Percentiles rank a stretch among this genome's conserved stretches.
These are phyloP conservation scores for Psilocybe mexicana DNA, from an alignment of 1,284 basidiomycete species.

Conservation along the genomic window DNA sequence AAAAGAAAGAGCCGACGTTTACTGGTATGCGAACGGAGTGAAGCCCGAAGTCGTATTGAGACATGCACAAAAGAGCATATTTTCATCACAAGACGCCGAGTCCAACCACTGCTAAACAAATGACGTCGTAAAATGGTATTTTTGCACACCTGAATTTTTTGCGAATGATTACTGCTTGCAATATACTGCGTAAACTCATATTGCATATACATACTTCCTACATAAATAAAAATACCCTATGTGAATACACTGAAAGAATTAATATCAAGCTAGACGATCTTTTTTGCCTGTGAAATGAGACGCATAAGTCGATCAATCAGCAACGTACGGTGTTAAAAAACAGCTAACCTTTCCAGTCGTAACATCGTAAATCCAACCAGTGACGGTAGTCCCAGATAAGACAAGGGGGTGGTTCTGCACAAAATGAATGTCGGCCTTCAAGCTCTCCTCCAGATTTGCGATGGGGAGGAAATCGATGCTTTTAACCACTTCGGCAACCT, in stretches of 20 bases:
- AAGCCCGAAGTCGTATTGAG: too few relatives aligned
- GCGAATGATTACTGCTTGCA: too few relatives aligned
- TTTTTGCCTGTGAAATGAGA: constrained; percentile 9
- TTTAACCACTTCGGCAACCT: constrained; percentile 44
- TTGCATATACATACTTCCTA: too few relatives aligned
- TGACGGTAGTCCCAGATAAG: constrained; percentile 52
- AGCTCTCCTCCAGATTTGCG: constrained; percentile 50
- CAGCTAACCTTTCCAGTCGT: constrained; percentile 55
- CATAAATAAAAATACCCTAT: too few relatives aligned
- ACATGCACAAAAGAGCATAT: background rate
- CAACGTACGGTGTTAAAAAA: background rate
- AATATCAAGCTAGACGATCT: constrained; percentile 6
- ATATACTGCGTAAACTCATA: too few relatives aligned
- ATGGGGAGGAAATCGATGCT: constrained; percentile 63
- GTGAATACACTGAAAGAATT: background rate
- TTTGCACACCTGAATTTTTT: too few relatives aligned
- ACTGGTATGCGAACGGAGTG: too few relatives aligned
- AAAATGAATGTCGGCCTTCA: constrained; percentile 58
- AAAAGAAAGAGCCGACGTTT: too few relatives aligned
- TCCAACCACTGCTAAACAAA: background rate
- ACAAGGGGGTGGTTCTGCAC: constrained; percentile 57
- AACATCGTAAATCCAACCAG: constrained; percentile 69
- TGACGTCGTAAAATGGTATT: background rate
- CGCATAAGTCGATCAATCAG: background rate
- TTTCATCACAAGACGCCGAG: background rate